Conservation (phyloP, 768 basidiomycete species). For the Gyrodon lividus region DNA sequence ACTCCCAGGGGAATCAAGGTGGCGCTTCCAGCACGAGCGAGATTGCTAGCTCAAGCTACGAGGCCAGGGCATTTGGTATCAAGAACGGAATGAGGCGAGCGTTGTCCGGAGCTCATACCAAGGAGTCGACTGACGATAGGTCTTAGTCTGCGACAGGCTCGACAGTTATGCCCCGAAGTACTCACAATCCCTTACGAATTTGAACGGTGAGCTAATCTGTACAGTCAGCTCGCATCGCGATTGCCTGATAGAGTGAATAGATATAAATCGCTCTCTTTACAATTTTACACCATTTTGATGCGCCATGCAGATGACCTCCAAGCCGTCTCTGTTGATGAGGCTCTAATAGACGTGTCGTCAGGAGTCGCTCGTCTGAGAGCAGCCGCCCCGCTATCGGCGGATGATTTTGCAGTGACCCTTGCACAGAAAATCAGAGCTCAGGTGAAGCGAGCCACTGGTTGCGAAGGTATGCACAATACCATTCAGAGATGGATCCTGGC, state of each 20-base stretch:
- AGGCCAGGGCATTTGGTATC: conserved; percentile 84
- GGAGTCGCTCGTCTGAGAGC: conserved; percentile 43
- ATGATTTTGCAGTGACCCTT: conserved; percentile 70
- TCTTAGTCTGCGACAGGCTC: conserved; percentile 72
- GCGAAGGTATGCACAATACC: conserved; percentile 57
- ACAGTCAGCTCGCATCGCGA: neutral
- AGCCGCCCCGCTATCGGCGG: conserved; percentile 20
- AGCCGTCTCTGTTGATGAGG: conserved; percentile 96
- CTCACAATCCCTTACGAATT: conserved; percentile 93
- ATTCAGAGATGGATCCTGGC: neutral
- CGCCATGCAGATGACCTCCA: conserved; percentile 86
- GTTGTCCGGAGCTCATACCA: neutral
- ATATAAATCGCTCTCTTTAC: conserved; percentile 79
- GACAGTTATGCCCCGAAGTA: conserved; percentile 70
- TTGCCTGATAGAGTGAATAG: conserved; percentile 37
- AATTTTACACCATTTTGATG: conserved; percentile 94
- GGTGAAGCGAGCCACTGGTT: conserved; percentile 75
- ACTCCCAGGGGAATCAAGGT: conserved; percentile 78
- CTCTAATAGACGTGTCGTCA: conserved; percentile 82
- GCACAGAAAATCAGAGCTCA: conserved; percentile 81
- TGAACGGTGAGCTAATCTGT: conserved; percentile 52
- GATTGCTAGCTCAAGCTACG: conserved; percentile 93
- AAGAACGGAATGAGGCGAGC: conserved; percentile 92
- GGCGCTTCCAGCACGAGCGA: conserved; percentile 85
- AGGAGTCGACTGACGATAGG: conserved; percentile 1